phyloP scores from a whole-genome alignment of 805 yeast species.

The Yarrowia deformans region DNA sequence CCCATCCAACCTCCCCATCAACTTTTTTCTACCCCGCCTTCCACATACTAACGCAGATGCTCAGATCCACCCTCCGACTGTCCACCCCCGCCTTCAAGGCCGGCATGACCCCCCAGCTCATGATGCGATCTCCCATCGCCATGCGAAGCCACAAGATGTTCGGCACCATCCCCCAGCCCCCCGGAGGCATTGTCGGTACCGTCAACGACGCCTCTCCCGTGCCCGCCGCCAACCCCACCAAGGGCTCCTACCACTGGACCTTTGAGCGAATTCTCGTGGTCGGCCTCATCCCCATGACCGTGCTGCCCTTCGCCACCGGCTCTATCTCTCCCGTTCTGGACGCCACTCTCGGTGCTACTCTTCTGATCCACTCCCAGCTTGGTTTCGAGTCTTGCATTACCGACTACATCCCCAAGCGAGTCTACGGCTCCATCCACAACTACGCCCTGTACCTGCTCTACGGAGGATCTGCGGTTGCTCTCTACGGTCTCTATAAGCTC shows the following conservation, averaged over 20 bases:
- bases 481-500: slow-evolving; percentile 81
- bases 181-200: slow-evolving; percentile 90
- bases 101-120: slow-evolving; percentile 32
- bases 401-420: slow-evolving; percentile 89
- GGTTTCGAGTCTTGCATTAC: slow-evolving; percentile 92
- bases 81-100: slow-evolving; percentile 33
- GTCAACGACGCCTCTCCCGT: slow-evolving; percentile 85
- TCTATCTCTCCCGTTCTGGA: slow-evolving; percentile 74
- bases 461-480: slow-evolving; percentile 72
- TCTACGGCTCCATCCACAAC: slow-evolving; percentile 78
- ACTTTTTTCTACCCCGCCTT: neutral
- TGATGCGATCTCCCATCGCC: slow-evolving; percentile 40
- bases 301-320: slow-evolving; percentile 80
- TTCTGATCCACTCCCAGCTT: slow-evolving; percentile 79
- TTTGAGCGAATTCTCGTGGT: slow-evolving; percentile 77
- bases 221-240: slow-evolving; percentile 67
- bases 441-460: slow-evolving; percentile 72
- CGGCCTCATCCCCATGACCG: slow-evolving; percentile 76
- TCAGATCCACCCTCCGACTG: slow-evolving; percentile 36
- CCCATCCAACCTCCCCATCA: too few species aligned
- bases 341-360: slow-evolving; percentile 67
- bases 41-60: slow-evolving; percentile 21
- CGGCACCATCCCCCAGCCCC: slow-evolving; percentile 70
- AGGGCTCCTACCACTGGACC: slow-evolving; percentile 95
- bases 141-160: slow-evolving; percentile 20